A percentile compares a stretch with the other conserved stretches of the same genome.
Evolutionary conservation across 345 rosid genomes (phyloP).

Genomic region (Syzygium aromaticum): DNA sequence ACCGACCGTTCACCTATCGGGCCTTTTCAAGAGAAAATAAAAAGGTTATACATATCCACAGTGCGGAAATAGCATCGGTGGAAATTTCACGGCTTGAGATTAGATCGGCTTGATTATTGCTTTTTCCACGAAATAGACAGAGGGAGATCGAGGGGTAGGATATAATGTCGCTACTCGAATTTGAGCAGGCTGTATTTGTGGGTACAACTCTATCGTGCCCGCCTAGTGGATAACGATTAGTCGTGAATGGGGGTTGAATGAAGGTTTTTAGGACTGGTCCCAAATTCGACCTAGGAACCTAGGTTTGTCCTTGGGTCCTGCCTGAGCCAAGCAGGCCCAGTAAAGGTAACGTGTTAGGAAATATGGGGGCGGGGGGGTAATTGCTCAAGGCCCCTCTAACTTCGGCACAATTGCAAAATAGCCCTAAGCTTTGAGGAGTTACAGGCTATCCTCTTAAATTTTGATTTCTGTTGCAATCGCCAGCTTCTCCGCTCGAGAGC

Average conservation of each 20-base stretch:
- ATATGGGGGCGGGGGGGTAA: rapidly evolving
- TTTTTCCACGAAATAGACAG: background rate
- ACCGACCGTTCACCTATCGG: background rate
- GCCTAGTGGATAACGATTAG: background rate
- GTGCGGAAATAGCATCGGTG: background rate
- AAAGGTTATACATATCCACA: background rate
- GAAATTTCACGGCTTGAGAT: background rate
- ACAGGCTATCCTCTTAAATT: background rate
- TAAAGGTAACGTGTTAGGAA: background rate
- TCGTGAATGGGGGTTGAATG: background rate
- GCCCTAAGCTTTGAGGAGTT: background rate
- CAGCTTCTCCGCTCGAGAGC: background rate
- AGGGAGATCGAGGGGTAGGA: background rate
- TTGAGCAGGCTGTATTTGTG: background rate
- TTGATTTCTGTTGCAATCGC: background rate
- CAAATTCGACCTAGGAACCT: background rate
- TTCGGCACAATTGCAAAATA: background rate
- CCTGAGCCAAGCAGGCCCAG: background rate
- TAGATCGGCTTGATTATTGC: background rate
- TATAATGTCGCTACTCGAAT: background rate
- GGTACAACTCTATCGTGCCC: background rate
- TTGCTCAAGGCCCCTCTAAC: background rate
- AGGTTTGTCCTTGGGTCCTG: background rate
- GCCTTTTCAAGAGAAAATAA: background rate
- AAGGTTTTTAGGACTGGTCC: background rate